A percentile compares a stretch with the other conserved stretches of the same genome.
phyloP scores from a whole-genome alignment of 192 early-diverging fungal genomes.

The Coemansia sp. region DNA sequence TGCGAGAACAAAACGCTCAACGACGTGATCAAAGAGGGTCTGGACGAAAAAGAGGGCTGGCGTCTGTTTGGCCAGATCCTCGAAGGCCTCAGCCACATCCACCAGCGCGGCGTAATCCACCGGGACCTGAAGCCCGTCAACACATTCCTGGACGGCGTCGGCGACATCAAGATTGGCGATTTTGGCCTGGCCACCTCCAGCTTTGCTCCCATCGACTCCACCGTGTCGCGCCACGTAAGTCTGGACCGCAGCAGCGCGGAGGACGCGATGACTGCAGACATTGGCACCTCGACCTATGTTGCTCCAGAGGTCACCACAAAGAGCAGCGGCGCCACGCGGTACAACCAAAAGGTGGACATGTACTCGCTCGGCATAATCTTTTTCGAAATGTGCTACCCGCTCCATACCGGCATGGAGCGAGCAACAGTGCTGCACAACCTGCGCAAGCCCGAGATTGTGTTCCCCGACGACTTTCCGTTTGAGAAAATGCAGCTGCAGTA shows the following conservation, averaged over 20 bases:
- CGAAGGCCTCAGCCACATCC: conserved; percentile 86
- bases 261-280: conserved; percentile 69
- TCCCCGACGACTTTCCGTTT: conserved; percentile 57
- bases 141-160: conserved; percentile 56
- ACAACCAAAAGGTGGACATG: conserved; percentile 79
- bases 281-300: conserved; percentile 88
- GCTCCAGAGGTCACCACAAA: conserved; percentile 58
- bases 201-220: conserved; percentile 33
- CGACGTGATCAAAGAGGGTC: conserved; percentile 73
- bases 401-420: conserved; percentile 85
- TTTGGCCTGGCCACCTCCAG: conserved; percentile 83
- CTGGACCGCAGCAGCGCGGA: conserved; percentile 42
- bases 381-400: conserved; percentile 86
- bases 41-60: conserved; percentile 81
- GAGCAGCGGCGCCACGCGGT: conserved; percentile 38
- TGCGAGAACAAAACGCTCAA: conserved; percentile 89
- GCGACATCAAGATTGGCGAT: conserved; percentile 81
- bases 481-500: conserved; percentile 63
- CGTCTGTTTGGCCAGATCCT: conserved; percentile 83
- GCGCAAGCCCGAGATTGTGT: conserved; percentile 48
- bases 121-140: conserved; percentile 72
- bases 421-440: conserved; percentile 62
- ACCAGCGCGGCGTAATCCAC: conserved; percentile 77
- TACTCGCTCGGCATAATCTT: conserved; percentile 92
- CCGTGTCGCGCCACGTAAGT: conserved; percentile 15